Percentiles rank a stretch among this genome's conserved stretches.
Conservation (phyloP, 306 rosid species). For the Heteromeles arbutifolia region DNA sequence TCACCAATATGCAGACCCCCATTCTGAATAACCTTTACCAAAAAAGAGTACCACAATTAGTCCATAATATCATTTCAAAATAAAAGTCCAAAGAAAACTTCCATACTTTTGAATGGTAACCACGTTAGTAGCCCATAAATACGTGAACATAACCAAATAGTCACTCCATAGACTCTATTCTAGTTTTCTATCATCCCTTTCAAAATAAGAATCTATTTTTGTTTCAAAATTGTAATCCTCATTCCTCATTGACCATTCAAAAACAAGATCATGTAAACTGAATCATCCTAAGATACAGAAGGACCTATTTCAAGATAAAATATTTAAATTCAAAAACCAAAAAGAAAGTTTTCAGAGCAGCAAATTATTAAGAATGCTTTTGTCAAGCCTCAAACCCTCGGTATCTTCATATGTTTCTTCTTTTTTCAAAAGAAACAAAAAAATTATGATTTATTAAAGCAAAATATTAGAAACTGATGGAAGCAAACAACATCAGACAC, state of each 20-base stretch:
- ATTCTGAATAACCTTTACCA: conserved; percentile 46
- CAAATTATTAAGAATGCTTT: no score
- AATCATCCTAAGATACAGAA: neutral
- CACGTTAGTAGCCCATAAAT: no score
- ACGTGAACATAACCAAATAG: no score
- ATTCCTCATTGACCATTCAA: neutral
- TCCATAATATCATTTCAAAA: neutral
- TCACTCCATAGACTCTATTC: neutral
- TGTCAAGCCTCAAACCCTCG: no score
- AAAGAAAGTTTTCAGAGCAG: neutral
- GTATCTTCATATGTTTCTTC: no score
- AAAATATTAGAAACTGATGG: neutral
- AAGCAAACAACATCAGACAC: neutral
- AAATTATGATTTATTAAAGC: no score
- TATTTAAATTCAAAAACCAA: neutral
- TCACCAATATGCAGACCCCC: conserved; percentile 64
- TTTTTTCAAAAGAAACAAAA: no score
- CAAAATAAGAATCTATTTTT: neutral
- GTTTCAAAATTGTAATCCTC: no score
- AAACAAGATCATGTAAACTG: neutral
- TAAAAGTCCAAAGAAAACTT: neutral
- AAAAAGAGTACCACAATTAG: conserved; percentile 40
- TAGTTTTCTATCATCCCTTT: neutral
- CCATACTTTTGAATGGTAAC: neutral
- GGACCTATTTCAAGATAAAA: neutral